Evolutionary conservation across 169 alveolate species (phyloP), one percentile per base, ranked within the genome.

Genomic region (Plasmodium knowlesi): DNA sequence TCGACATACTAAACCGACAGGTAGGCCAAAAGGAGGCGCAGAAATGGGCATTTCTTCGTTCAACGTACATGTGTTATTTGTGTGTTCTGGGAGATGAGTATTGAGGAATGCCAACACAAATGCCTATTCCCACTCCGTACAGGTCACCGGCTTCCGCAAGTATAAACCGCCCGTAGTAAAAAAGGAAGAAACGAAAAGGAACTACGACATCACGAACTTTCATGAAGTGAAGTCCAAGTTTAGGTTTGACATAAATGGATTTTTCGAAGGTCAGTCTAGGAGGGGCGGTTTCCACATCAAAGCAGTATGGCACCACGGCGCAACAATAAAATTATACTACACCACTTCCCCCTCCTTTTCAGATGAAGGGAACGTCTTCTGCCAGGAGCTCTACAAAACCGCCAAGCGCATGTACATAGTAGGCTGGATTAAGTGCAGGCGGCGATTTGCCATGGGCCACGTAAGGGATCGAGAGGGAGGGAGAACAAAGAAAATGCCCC

Each of bases 61-160:
- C 61, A 41, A 25, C 10, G 43, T 5, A 82, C 46, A 22, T 82
- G 43, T 46, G 39, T 25, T 80, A 28, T 67, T 19, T 22, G 76
- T 67, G 41, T 67, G 37, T 19, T 16, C 4, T 22, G 39, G 37
- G 41, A 67, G 76, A 22, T 16, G n/a, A 67, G 76, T 14, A 12
- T 1, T 22, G 8, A 50, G 19, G 61, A 50, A 6, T 50, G 5
- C 8, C 61, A 67, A n/a, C 28, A 22, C 37, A 28, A 3, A 67
- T 67, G 57, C 73, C 22, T 67, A 83, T 61, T 19, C 32, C 22
- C 67, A 14, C 16, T n/a, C 30, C n/a, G 5, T 19, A 34, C 79
- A 85, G 93, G 93, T 85, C 37, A 85, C 93, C n/a, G 93, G 93
- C n/a, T 85, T 85, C 79, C 93, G 93, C 6, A 85, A 85, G 46